phyloP scores from a whole-genome alignment of 2,329 filamentous ascomycete genomes.

The Neofusicoccum cordaticola region DNA sequence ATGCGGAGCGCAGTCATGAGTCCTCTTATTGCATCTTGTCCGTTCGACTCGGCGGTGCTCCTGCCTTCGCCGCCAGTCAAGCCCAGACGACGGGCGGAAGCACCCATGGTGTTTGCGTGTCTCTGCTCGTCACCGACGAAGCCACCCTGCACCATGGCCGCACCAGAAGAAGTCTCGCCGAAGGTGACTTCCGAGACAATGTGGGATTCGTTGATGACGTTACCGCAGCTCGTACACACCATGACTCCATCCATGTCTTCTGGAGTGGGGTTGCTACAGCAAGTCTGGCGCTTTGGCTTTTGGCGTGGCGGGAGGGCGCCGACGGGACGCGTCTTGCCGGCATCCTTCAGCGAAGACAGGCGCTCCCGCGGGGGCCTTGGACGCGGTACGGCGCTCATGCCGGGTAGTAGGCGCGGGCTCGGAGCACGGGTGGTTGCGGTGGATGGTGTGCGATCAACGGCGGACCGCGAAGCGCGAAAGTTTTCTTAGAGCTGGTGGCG shows the following conservation, averaged over 20 bases:
- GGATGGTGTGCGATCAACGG: background rate
- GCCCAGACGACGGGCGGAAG: conserved; percentile 30
- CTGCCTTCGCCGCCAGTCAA: conserved; percentile 53
- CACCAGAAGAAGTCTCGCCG: conserved; percentile 80
- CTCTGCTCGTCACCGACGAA: conserved; percentile 85
- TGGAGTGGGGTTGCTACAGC: conserved; percentile 30
- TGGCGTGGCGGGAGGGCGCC: conserved; percentile 16
- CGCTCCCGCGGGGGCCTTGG: conserved; percentile 22
- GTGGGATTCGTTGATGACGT: conserved; percentile 77
- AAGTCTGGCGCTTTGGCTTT: conserved; percentile 22
- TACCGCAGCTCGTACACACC: conserved; percentile 80
- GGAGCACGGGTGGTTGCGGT: background rate
- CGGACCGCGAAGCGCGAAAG: background rate
- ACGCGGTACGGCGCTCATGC: conserved; percentile 16
- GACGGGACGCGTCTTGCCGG: conserved; percentile 20
- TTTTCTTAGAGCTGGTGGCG: background rate
- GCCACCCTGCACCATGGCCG: conserved; percentile 85
- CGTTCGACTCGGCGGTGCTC: conserved; percentile 62
- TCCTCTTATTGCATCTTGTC: conserved; percentile 41
- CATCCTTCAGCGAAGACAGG: conserved; percentile 27
- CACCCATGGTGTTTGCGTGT: conserved; percentile 62
- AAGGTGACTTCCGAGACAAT: conserved; percentile 92
- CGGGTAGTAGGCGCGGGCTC: background rate
- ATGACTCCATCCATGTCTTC: conserved; percentile 37
- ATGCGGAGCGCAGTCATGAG: conserved; percentile 41